These are phyloP conservation scores for Pseudopyricularia javanii DNA, from an alignment of 2,329 filamentous ascomycete species.

Conservation along the genomic window DNA sequence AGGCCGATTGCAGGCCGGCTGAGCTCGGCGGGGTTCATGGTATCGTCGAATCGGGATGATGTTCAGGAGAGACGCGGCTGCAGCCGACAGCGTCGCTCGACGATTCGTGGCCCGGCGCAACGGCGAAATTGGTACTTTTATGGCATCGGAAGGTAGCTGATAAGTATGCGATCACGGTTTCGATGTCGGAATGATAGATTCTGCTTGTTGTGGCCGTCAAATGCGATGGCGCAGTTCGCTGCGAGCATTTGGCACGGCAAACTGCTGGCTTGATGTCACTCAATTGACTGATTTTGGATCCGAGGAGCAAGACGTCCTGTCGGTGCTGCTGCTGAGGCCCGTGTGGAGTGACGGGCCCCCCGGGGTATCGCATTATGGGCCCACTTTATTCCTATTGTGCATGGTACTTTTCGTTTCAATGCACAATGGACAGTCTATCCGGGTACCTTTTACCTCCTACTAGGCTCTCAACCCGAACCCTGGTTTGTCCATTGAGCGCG, in stretches of 20 bases:
- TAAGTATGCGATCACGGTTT: slow-evolving; percentile 27
- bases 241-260: slow-evolving; percentile 1
- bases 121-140: slow-evolving; percentile 27
- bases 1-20: slow-evolving; percentile 48
- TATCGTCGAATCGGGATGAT: slow-evolving; percentile 7
- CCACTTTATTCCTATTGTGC: too few relatives aligned
- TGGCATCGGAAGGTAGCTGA: slow-evolving; percentile 24
- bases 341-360: neutral
- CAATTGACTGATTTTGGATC: neutral
- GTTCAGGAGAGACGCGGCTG: slow-evolving; percentile 14
- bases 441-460: too few relatives aligned
- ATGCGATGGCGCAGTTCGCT: slow-evolving; percentile 5
- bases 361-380: neutral
- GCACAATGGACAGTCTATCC: too few relatives aligned
- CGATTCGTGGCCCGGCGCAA: slow-evolving; percentile 30
- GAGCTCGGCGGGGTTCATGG: slow-evolving; percentile 56
- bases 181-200: slow-evolving; percentile 29
- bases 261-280: slow-evolving; percentile 1
- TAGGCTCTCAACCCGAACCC: neutral
- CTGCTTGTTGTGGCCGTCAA: slow-evolving; percentile 24
- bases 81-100: slow-evolving; percentile 28
- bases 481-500: neutral
- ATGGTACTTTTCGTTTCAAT: too few relatives aligned
- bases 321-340: neutral
- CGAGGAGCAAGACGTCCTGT: neutral